Evolutionary conservation across 345 rosid genomes (phyloP).

Genomic region (Erucastrum elatum): DNA sequence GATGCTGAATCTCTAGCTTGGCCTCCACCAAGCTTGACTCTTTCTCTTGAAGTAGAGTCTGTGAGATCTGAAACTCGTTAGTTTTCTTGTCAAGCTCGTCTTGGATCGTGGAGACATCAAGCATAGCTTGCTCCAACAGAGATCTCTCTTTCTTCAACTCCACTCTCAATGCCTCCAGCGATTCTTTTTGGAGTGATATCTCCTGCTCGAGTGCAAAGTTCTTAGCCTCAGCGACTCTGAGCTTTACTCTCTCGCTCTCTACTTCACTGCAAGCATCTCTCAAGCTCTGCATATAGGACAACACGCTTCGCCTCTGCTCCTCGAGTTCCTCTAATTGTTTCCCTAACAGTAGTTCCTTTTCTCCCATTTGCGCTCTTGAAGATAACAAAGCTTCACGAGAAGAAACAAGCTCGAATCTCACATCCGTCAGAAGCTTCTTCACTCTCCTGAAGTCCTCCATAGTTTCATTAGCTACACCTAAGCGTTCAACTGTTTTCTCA

Average conservation of each 20-base stretch:
- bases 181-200: slow-evolving; percentile 51
- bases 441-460: slow-evolving; percentile 65
- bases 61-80: slow-evolving; percentile 55
- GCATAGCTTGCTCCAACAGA: slow-evolving; percentile 55
- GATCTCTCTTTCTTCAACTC: slow-evolving; percentile 58
- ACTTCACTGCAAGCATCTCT: slow-evolving; percentile 70
- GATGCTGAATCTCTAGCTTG: slow-evolving; percentile 76
- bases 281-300: slow-evolving; percentile 61
- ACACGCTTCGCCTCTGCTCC: slow-evolving; percentile 60
- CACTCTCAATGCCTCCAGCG: slow-evolving; percentile 50
- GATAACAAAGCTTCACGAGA: slow-evolving; percentile 67
- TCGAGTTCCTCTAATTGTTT: slow-evolving; percentile 57
- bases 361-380: slow-evolving; percentile 64
- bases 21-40: slow-evolving; percentile 79
- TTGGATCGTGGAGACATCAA: slow-evolving; percentile 50
- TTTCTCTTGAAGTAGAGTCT: slow-evolving; percentile 53
- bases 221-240: slow-evolving; percentile 65
- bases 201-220: slow-evolving; percentile 63
- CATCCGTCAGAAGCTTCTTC: slow-evolving; percentile 65
- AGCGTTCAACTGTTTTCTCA: slow-evolving; percentile 45
- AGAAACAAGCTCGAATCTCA: slow-evolving; percentile 68
- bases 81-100: slow-evolving; percentile 54
- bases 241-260: slow-evolving; percentile 66
- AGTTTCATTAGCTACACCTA: slow-evolving; percentile 54
- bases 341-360: slow-evolving; percentile 54